phyloP scores from a whole-genome alignment of 306 rosid genomes.

The Purshia tridentata region DNA sequence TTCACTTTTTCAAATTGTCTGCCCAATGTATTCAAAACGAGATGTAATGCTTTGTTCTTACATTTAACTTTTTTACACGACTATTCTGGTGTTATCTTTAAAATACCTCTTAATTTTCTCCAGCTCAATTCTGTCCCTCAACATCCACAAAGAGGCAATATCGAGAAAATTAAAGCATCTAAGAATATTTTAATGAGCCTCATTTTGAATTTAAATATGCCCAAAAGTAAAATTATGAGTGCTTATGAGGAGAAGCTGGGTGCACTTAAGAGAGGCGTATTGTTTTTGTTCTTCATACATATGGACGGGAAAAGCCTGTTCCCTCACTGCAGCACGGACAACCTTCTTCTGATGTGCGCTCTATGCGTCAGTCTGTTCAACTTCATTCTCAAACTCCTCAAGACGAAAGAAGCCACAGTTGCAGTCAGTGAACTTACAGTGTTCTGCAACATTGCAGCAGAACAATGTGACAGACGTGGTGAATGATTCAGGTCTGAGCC shows the following conservation, averaged over 20 bases:
- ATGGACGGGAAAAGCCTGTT: conserved; percentile 49
- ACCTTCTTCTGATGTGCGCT: conserved; percentile 59
- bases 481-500: conserved; percentile 56
- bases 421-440: conserved; percentile 54
- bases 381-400: conserved; percentile 54
- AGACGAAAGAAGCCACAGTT: conserved; percentile 60
- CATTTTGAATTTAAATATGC: conserved; percentile 42
- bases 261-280: conserved; percentile 63
- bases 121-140: conserved; percentile 64
- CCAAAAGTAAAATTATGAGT: conserved; percentile 40
- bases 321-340: conserved; percentile 54
- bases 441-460: conserved; percentile 51
- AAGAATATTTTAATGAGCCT: conserved; percentile 47
- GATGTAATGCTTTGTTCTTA: not conserved
- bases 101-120: conserved; percentile 1
- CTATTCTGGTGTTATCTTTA: conserved; percentile 4
- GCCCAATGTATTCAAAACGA: not conserved
- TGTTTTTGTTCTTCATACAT: conserved; percentile 29
- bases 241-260: conserved; percentile 50
- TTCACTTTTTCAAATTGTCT: conserved; percentile 5
- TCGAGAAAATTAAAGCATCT: conserved; percentile 47
- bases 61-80: not conserved
- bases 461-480: conserved; percentile 49
- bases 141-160: conserved; percentile 51
- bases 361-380: conserved; percentile 48